Conservation (phyloP, 176 grass and related monocot genomes). For the Musa schizocarpa region DNA sequence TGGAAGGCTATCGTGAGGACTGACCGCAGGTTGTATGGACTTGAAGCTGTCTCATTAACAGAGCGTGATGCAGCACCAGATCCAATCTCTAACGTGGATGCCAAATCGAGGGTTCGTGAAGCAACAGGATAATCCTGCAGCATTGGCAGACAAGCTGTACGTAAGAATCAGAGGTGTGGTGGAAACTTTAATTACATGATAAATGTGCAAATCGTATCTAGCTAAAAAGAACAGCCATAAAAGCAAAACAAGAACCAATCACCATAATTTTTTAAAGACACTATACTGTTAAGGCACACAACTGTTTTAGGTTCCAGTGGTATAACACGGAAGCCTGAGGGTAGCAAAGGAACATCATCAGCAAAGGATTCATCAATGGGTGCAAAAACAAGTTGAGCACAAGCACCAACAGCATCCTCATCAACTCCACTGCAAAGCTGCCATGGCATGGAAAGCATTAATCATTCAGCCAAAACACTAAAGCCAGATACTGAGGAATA, state of each 20-base stretch:
- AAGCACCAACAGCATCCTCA: constrained; percentile 61
- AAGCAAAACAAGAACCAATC: neutral
- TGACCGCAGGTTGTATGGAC: constrained; percentile 29
- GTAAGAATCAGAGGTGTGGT: no score
- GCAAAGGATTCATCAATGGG: constrained; percentile 94
- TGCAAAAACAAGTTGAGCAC: constrained; percentile 90
- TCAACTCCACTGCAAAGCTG: constrained; percentile 85
- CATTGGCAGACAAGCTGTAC: neutral
- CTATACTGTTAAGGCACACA: neutral
- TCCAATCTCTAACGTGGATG: constrained; percentile 72
- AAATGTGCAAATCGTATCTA: no score
- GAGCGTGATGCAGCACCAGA: constrained; percentile 29
- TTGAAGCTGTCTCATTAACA: constrained; percentile 8
- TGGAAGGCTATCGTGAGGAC: constrained; percentile 91
- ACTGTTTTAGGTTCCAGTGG: constrained; percentile 67
- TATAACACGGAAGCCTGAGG: constrained; percentile 90
- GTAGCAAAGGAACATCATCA: constrained; percentile 73
- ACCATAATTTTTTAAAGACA: neutral
- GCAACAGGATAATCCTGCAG: constrained; percentile 37
- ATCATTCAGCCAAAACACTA: neutral
- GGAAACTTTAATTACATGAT: no score
- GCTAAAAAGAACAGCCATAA: neutral
- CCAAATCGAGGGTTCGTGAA: constrained; percentile 78
- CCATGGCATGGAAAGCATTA: neutral
- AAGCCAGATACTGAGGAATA: neutral